Percentiles rank a stretch among this genome's conserved stretches.
phyloP scores from a whole-genome alignment of 2,329 filamentous ascomycete species.

The Parastagonospora nodorum region DNA sequence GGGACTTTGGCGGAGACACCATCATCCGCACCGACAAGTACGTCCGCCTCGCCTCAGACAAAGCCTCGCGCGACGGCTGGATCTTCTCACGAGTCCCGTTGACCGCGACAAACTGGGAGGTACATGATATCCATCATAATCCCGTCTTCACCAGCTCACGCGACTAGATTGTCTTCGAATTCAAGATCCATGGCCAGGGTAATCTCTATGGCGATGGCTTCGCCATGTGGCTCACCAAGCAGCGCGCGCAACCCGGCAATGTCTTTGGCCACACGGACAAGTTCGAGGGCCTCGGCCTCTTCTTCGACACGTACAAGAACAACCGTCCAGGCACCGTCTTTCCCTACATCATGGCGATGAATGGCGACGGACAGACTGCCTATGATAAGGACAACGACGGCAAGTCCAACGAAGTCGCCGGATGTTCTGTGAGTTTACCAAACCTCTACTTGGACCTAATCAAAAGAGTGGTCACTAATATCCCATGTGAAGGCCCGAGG shows the following conservation, averaged over 20 bases:
- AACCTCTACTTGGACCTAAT: not conserved
- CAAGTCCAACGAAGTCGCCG: constrained; percentile 88
- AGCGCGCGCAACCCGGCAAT: constrained; percentile 76
- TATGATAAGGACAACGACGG: constrained; percentile 97
- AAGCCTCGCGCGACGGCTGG: constrained; percentile 89
- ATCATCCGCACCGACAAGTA: constrained; percentile 80
- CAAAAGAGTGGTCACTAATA: constrained; percentile 11
- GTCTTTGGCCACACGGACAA: constrained; percentile 88
- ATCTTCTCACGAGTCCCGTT: constrained; percentile 91
- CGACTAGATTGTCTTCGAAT: constrained; percentile 81
- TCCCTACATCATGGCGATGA: constrained; percentile 98
- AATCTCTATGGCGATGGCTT: constrained; percentile 95
- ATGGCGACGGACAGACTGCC: constrained; percentile 83
- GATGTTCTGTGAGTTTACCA: constrained; percentile 71
- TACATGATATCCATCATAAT: constrained; percentile 31
- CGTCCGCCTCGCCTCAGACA: constrained; percentile 88
- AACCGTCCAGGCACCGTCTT: constrained; percentile 94
- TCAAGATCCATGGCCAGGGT: constrained; percentile 87
- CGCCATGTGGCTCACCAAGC: constrained; percentile 97
- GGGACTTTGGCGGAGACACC: constrained; percentile 96
- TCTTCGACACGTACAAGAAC: constrained; percentile 99
- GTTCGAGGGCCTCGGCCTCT: constrained; percentile 93
- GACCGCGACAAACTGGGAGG: constrained; percentile 98
- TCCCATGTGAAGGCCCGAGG: constrained; percentile 68
- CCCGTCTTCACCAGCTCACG: constrained; percentile 24